Evolutionary conservation across 257 asterid species (phyloP).

Genomic region (Salvia hispanica): DNA sequence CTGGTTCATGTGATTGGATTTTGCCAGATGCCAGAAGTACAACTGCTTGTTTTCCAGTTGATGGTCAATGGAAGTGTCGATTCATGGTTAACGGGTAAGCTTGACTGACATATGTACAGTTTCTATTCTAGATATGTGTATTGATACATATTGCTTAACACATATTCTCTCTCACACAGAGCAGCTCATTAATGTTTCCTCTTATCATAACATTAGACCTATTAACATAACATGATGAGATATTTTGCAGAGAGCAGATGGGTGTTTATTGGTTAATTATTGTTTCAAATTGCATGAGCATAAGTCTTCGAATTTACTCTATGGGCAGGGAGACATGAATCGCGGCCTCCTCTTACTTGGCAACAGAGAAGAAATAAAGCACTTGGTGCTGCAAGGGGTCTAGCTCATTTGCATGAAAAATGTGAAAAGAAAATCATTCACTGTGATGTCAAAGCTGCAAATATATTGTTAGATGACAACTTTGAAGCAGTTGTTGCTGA

Average conservation of each 20-base stretch:
- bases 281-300: too few species aligned
- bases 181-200: too few species aligned
- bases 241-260: too few species aligned
- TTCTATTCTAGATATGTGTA: too few species aligned
- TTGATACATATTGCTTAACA: too few species aligned
- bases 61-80: conserved; percentile 33
- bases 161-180: too few species aligned
- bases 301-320: too few species aligned
- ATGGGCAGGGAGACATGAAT: background rate
- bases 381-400: conserved; percentile 21
- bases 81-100: conserved; percentile 27
- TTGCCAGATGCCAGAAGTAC: conserved; percentile 22
- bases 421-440: conserved; percentile 17
- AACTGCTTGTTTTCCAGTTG: conserved; percentile 31
- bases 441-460: conserved; percentile 21
- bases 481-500: conserved; percentile 26
- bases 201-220: too few species aligned
- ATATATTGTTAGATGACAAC: conserved; percentile 12
- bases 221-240: too few species aligned
- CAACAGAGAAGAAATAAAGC: background rate
- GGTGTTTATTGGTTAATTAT: too few species aligned
- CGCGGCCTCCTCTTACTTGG: conserved; percentile 19
- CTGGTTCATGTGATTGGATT: conserved; percentile 22
- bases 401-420: conserved; percentile 14
- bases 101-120: background rate